phyloP scores from a whole-genome alignment of 2,329 filamentous ascomycete species.

The Apiospora kogelbergensis region DNA sequence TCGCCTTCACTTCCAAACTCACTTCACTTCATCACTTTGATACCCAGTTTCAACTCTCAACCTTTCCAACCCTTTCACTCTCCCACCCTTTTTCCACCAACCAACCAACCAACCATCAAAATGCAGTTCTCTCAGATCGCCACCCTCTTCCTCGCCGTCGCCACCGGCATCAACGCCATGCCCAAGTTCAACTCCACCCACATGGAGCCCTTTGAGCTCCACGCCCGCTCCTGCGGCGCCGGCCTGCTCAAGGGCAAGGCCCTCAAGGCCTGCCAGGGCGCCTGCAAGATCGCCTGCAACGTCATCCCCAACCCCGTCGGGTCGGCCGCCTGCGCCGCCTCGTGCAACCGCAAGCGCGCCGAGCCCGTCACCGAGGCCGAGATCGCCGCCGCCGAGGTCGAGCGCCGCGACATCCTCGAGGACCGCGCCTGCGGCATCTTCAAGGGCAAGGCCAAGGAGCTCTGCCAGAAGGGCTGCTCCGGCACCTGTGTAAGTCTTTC shows the following conservation, averaged over 20 bases:
- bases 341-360: not conserved
- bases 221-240: constrained; percentile 10
- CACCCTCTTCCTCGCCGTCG: not conserved
- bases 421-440: constrained; percentile 1
- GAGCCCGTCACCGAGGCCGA: not conserved
- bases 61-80: not conserved
- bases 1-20: not conserved
- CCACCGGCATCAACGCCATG: constrained; percentile 1
- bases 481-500: not conserved
- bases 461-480: constrained; percentile 2
- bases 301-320: not conserved
- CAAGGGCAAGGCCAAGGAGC: constrained; percentile 1
- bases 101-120: not conserved
- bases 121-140: constrained; percentile 6
- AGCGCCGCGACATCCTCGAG: not conserved
- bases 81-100: not conserved
- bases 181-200: not conserved
- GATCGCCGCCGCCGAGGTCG: not conserved
- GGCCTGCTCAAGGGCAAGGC: constrained; percentile 5
- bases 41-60: not conserved
- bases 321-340: not conserved
- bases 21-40: constrained; percentile 1
- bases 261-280: constrained; percentile 2
- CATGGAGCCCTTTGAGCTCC: not conserved
- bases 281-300: constrained; percentile 7